phyloP scores from a whole-genome alignment of 2,329 filamentous ascomycete species.

The Myriosclerotinia curreyana region DNA sequence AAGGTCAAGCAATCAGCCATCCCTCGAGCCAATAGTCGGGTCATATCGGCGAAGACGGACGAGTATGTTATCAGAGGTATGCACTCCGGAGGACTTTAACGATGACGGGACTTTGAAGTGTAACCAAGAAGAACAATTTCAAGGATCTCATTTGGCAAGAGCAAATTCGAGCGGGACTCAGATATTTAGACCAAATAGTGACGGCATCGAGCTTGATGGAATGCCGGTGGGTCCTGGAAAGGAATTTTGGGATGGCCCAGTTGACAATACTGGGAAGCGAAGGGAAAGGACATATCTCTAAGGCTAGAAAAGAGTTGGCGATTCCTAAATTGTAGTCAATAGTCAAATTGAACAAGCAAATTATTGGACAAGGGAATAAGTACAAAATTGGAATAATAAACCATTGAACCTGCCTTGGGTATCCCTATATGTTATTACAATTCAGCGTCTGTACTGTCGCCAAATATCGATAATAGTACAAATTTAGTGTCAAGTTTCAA shows the following conservation, averaged over 20 bases:
- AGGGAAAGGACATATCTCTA: constrained; percentile 35
- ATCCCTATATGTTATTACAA: constrained; percentile 28
- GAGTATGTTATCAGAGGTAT: constrained; percentile 22
- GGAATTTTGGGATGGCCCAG: constrained; percentile 29
- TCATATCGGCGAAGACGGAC: constrained; percentile 5
- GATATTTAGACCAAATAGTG: constrained; percentile 32
- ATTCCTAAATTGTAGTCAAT: constrained; percentile 6
- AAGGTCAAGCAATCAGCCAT: constrained; percentile 3
- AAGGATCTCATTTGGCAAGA: constrained; percentile 26
- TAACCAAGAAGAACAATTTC: neutral
- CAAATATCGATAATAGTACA: constrained; percentile 12
- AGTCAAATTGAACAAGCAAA: neutral
- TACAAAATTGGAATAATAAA: constrained; percentile 26
- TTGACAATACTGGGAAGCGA: constrained; percentile 23
- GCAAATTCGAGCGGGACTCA: constrained; percentile 37
- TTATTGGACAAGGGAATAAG: neutral
- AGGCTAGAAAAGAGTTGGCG: constrained; percentile 9
- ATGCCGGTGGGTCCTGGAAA: constrained; percentile 32
- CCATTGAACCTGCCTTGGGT: constrained; percentile 25
- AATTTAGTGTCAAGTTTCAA: neutral
- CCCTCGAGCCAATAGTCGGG: constrained; percentile 3
- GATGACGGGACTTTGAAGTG: constrained; percentile 6
- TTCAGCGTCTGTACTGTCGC: constrained; percentile 14
- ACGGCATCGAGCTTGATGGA: constrained; percentile 37
- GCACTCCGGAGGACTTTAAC: constrained; percentile 14